These are phyloP conservation scores for Claviceps arundinis DNA, from an alignment of 2,329 filamentous ascomycete species.

Conservation along the genomic window DNA sequence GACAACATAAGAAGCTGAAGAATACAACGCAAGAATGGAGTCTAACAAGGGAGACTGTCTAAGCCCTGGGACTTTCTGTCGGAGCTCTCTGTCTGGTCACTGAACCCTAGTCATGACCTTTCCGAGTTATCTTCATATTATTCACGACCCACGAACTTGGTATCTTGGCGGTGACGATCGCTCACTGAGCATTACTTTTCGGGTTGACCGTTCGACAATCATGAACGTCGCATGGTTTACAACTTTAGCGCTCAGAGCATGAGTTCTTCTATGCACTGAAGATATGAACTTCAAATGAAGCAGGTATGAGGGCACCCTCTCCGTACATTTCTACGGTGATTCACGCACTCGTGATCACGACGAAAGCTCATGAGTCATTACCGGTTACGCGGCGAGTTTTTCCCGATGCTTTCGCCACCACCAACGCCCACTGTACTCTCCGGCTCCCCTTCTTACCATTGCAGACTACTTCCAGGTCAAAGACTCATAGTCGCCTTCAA, in stretches of 20 bases:
- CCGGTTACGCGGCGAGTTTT: too few species aligned
- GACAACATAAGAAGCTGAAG: background rate
- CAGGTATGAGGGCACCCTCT: too few species aligned
- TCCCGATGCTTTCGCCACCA: background rate
- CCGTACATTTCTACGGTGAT: too few species aligned
- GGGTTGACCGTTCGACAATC: too few species aligned
- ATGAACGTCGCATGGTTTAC: too few species aligned
- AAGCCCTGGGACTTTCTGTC: too few species aligned
- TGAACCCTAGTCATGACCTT: background rate
- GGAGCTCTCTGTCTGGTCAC: background rate
- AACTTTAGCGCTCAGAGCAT: too few species aligned
- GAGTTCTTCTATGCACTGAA: too few species aligned
- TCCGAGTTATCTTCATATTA: background rate
- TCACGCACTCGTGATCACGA: too few species aligned
- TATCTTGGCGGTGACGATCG: background rate
- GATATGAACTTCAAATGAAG: too few species aligned
- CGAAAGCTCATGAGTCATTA: too few species aligned
- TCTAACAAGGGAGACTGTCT: too few species aligned
- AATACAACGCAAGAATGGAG: background rate
- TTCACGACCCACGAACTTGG: background rate
- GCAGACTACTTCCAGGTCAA: background rate
- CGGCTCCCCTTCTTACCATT: background rate
- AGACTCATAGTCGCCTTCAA: background rate
- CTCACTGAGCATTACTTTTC: background rate
- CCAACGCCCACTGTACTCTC: background rate